These are phyloP conservation scores for Colletotrichum limetticola DNA, from an alignment of 2,329 filamentous ascomycete genomes.

Conservation along the genomic window DNA sequence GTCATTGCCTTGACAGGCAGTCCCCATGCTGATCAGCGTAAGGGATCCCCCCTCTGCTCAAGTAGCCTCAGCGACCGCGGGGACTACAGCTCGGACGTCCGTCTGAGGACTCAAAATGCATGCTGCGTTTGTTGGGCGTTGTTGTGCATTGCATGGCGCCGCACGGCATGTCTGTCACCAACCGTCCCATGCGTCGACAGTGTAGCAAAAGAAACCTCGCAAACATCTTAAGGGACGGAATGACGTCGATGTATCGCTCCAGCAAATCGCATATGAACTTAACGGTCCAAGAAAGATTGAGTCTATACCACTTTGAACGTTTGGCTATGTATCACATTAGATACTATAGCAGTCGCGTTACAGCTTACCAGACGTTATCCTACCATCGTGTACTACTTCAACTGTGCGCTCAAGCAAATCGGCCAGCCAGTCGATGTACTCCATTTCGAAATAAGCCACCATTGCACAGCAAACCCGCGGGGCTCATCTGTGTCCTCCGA, in stretches of 20 bases:
- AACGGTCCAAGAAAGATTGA: no score
- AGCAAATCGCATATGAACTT: no score
- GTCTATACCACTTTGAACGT: background rate
- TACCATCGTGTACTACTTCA: constrained; percentile 6
- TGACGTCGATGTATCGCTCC: constrained; percentile 23
- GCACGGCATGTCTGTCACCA: constrained; percentile 1
- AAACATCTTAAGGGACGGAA: background rate
- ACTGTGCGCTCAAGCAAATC: background rate
- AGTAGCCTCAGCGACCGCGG: constrained; percentile 14
- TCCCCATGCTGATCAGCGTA: constrained; percentile 9
- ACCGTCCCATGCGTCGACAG: constrained; percentile 15
- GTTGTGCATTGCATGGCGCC: constrained; percentile 13
- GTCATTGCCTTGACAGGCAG: constrained; percentile 13
- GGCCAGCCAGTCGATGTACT: background rate
- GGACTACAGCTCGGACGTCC: background rate
- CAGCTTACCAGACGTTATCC: background rate
- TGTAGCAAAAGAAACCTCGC: background rate
- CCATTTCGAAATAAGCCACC: background rate
- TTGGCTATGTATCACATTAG: background rate
- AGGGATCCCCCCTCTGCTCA: background rate
- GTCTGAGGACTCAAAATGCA: constrained; percentile 7
- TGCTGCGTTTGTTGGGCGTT: constrained; percentile 1
- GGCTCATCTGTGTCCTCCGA: no score
- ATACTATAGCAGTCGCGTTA: background rate
- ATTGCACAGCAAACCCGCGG: background rate